Conservation (phyloP, 495 filamentous ascomycete genomes). For the Astrothelium subdiscretum region DNA sequence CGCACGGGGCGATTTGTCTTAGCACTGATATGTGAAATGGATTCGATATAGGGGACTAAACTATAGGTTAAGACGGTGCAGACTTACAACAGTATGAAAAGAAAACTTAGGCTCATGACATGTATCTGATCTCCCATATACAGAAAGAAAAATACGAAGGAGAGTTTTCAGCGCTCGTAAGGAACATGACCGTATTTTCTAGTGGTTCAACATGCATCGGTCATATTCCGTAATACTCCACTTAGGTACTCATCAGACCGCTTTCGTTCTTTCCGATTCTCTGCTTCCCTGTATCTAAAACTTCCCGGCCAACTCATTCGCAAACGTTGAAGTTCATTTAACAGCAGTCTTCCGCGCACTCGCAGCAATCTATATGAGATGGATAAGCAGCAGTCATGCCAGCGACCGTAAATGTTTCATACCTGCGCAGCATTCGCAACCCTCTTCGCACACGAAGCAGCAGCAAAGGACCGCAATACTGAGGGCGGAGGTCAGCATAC, state of each 20-base stretch:
- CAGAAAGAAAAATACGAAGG: not conserved
- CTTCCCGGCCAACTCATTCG: not conserved
- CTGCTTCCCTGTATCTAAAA: not conserved
- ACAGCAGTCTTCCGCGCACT: constrained; percentile 25
- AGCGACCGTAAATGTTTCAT: not conserved
- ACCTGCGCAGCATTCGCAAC: constrained; percentile 63
- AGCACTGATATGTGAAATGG: no score
- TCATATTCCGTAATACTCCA: not conserved
- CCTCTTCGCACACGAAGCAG: constrained; percentile 67
- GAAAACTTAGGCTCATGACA: not conserved
- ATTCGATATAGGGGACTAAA: not conserved
- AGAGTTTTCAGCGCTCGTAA: not conserved
- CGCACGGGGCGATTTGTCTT: no score
- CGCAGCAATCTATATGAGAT: constrained; percentile 18
- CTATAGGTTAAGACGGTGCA: not conserved
- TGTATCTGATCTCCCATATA: not conserved
- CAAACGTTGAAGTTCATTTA: not conserved
- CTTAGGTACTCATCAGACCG: no score
- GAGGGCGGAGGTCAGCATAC: not conserved
- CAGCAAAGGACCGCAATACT: constrained; percentile 61
- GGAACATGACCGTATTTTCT: not conserved
- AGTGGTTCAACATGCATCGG: not conserved
- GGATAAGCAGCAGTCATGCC: not conserved
- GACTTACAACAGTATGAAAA: not conserved
- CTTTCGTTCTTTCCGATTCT: not conserved